Evolutionary conservation across 768 basidiomycete species (phyloP).

Genomic region (Cubamyces lactineus): DNA sequence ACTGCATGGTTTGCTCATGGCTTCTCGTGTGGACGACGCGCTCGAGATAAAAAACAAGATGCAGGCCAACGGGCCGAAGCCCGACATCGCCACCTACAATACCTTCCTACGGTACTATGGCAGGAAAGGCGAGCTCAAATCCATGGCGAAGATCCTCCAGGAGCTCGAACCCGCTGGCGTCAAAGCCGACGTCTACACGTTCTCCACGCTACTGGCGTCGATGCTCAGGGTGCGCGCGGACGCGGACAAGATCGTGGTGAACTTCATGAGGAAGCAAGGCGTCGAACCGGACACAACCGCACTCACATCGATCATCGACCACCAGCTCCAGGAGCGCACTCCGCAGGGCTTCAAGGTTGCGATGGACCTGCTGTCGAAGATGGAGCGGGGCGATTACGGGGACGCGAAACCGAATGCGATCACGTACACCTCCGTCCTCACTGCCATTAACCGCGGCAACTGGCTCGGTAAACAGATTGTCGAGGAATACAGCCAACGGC

Average conservation of each 20-base stretch:
- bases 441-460: conserved; percentile 65
- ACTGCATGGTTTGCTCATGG: conserved; percentile 63
- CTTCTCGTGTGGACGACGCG: conserved; percentile 39
- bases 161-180: conserved; percentile 58
- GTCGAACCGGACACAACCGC: conserved; percentile 75
- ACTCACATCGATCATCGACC: conserved; percentile 79
- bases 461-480: conserved; percentile 51
- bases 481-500: conserved; percentile 50
- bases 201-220: conserved; percentile 82
- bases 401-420: conserved; percentile 66
- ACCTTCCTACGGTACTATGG: conserved; percentile 73
- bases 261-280: conserved; percentile 76
- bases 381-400: conserved; percentile 60
- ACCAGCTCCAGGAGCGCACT: conserved; percentile 62
- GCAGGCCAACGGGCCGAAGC: conserved; percentile 53
- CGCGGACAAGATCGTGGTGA: conserved; percentile 63
- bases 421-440: conserved; percentile 82
- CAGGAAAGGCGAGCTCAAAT: conserved; percentile 62
- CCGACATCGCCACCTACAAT: conserved; percentile 81
- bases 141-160: conserved; percentile 59
- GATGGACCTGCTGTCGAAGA: conserved; percentile 68
- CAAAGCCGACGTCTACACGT: conserved; percentile 80
- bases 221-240: conserved; percentile 69
- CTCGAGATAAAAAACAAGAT: conserved; percentile 44
- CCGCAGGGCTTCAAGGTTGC: conserved; percentile 60